A percentile compares a stretch with the other conserved stretches of the same genome.
These are phyloP conservation scores for Durio zibethinus DNA, from an alignment of 345 rosid genomes.

Conservation along the genomic window DNA sequence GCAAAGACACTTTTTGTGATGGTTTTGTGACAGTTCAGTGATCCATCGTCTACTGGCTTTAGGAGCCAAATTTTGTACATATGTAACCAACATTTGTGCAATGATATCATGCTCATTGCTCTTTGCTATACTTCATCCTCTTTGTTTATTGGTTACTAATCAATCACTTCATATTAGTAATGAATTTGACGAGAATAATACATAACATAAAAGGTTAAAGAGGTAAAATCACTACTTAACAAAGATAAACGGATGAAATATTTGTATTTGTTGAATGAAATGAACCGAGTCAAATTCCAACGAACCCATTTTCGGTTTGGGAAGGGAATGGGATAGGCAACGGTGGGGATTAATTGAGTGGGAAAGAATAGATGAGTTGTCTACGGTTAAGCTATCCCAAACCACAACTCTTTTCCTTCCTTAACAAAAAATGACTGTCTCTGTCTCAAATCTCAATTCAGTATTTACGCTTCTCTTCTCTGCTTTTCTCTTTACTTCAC, in stretches of 20 bases:
- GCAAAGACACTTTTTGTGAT: conserved; percentile 1
- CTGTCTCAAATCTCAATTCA: neutral
- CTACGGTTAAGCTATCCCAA: conserved; percentile 2
- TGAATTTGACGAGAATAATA: too few relatives aligned
- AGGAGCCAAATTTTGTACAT: neutral
- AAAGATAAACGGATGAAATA: too few relatives aligned
- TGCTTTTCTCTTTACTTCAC: neutral
- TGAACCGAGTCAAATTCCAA: too few relatives aligned
- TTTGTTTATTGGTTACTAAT: neutral
- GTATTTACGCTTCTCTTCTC: neutral
- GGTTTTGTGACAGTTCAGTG: neutral
- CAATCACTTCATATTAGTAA: neutral
- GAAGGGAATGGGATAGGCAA: neutral
- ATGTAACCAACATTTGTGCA: neutral
- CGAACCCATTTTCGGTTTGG: too few relatives aligned
- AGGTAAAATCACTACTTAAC: too few relatives aligned
- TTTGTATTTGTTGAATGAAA: too few relatives aligned
- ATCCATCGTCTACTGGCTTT: neutral
- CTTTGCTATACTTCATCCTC: neutral
- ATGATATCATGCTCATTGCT: neutral
- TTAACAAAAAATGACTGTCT: neutral
- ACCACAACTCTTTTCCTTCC: neutral
- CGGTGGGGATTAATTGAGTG: neutral
- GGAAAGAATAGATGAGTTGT: neutral
- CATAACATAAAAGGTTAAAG: too few relatives aligned